Percentiles rank a stretch among this genome's conserved stretches.
Evolutionary conservation across 305 asterid species (phyloP).

Genomic region (Euphrasia arctica): DNA sequence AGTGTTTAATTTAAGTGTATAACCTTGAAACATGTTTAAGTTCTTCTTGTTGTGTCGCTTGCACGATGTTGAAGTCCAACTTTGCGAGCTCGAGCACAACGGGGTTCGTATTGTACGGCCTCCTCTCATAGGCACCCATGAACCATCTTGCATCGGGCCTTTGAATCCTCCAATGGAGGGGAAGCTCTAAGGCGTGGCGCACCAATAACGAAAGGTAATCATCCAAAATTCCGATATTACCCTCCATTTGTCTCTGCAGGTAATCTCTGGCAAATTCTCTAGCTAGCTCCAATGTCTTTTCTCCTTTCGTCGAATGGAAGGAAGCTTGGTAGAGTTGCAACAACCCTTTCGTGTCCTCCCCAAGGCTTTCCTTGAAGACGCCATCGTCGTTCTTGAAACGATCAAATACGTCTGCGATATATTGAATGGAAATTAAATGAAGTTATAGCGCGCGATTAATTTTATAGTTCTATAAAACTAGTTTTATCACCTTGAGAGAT

Average conservation of each 20-base stretch:
- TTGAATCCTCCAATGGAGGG: constrained; percentile 41
- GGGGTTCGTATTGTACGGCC: constrained; percentile 18
- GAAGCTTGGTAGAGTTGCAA: constrained; percentile 50
- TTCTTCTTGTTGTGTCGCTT: constrained; percentile 36
- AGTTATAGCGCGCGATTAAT: too few species aligned
- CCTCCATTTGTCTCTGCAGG: constrained; percentile 7
- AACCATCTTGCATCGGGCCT: constrained; percentile 42
- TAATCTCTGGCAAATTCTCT: constrained; percentile 22
- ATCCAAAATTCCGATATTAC: background rate
- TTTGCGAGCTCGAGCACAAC: constrained; percentile 41
- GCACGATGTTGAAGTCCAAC: constrained; percentile 46
- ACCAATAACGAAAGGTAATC: constrained; percentile 24
- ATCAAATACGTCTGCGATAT: constrained; percentile 30
- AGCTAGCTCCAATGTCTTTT: constrained; percentile 36
- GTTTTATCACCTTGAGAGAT: constrained; percentile 38
- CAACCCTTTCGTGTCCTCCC: constrained; percentile 28
- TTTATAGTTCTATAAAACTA: background rate
- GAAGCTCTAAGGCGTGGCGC: constrained; percentile 39
- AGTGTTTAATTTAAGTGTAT: too few species aligned
- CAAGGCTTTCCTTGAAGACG: constrained; percentile 24
- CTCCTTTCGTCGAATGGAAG: constrained; percentile 28
- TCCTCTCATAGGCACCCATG: constrained; percentile 31
- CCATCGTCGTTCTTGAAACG: constrained; percentile 30
- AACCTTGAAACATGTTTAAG: constrained; percentile 38
- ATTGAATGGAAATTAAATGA: too few species aligned